phyloP scores from a whole-genome alignment of 2,329 filamentous ascomycete species.

The Zarea fungicola region DNA sequence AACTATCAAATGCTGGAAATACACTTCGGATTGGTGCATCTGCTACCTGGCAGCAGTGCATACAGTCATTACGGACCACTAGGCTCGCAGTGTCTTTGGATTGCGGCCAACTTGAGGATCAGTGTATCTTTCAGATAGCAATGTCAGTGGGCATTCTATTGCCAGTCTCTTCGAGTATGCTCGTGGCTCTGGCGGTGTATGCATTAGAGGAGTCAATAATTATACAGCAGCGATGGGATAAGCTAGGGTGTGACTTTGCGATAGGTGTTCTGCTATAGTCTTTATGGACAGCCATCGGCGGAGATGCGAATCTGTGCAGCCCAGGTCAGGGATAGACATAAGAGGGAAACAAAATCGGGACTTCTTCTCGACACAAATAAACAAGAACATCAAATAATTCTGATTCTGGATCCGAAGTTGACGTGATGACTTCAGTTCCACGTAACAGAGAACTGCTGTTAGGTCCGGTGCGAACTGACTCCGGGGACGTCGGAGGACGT shows the following conservation, averaged over 20 bases:
- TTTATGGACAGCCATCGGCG: not conserved
- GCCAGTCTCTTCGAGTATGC: not conserved
- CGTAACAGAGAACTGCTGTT: too few species aligned
- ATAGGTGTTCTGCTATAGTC: not conserved
- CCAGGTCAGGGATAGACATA: constrained; percentile 9
- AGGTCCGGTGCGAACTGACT: too few species aligned
- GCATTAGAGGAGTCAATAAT: not conserved
- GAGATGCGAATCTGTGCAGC: constrained; percentile 1
- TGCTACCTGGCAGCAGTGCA: not conserved
- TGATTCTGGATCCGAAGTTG: too few species aligned
- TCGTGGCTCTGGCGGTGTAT: not conserved
- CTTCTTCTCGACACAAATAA: too few species aligned
- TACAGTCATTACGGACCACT: too few species aligned
- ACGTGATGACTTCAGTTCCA: too few species aligned
- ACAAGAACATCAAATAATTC: too few species aligned
- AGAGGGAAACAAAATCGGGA: not conserved
- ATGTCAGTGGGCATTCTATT: not conserved
- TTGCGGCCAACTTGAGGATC: constrained; percentile 1
- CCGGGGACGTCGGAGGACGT: too few species aligned
- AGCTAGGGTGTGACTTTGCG: not conserved
- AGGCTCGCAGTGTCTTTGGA: not conserved
- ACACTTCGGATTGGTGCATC: not conserved
- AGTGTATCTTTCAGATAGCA: not conserved
- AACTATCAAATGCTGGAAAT: constrained; percentile 8
- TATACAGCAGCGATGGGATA: not conserved